A percentile compares a stretch with the other conserved stretches of the same genome.
These are phyloP conservation scores for Acanthamoeba divionensis DNA, from an alignment of 208 protist genomes.

Conservation along the genomic window DNA sequence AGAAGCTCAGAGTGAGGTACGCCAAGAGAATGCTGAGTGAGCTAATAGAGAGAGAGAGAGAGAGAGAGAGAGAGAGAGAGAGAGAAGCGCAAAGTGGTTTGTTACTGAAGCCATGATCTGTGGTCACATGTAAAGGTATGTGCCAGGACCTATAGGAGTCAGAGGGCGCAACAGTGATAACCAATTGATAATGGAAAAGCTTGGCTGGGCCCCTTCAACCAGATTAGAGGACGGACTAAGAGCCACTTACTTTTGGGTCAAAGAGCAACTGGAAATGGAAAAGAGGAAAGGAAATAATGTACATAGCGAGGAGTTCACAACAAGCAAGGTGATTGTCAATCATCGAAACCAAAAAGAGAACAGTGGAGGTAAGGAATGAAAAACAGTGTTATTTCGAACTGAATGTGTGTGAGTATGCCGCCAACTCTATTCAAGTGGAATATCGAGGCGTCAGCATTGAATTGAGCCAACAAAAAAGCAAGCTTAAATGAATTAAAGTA, in stretches of 20 bases:
- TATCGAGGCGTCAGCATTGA: too few relatives aligned
- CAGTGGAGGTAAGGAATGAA: too few relatives aligned
- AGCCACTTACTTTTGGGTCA: conserved; percentile 83
- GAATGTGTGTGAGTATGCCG: too few relatives aligned
- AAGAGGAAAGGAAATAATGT: conserved; percentile 60
- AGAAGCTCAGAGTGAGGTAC: conserved; percentile 65
- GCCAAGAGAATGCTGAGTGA: background rate
- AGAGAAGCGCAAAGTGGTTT: too few relatives aligned
- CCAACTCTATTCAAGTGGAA: too few relatives aligned
- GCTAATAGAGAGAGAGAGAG: too few relatives aligned
- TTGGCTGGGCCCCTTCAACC: conserved; percentile 81
- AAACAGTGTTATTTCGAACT: too few relatives aligned
- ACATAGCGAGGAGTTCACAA: background rate
- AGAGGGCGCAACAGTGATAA: conserved; percentile 86
- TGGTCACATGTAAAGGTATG: conserved; percentile 52
- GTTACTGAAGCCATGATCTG: background rate
- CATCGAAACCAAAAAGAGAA: background rate
- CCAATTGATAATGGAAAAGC: conserved; percentile 78
- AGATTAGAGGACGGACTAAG: conserved; percentile 76
- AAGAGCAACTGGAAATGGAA: conserved; percentile 65
- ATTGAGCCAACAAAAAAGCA: too few relatives aligned
- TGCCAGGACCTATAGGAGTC: conserved; percentile 81
- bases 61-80: background rate
- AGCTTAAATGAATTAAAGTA: too few relatives aligned
- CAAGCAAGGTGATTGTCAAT: background rate